A percentile compares a stretch with the other conserved stretches of the same genome.
These are phyloP conservation scores for Viola odorata DNA, from an alignment of 345 rosid genomes.

Conservation along the genomic window DNA sequence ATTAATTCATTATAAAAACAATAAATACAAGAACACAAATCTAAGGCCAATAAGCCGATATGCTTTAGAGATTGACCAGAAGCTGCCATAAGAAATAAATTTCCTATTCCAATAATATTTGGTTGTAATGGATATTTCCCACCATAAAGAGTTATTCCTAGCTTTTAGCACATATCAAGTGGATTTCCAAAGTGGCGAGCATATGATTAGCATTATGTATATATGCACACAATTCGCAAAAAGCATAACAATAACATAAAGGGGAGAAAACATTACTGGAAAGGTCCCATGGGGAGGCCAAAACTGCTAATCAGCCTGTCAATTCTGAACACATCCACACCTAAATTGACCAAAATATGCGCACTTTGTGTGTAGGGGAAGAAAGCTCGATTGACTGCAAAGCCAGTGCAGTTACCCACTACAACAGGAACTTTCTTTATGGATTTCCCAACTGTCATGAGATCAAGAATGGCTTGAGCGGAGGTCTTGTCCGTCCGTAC, in stretches of 20 bases:
- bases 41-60: neutral
- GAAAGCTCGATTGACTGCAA: constrained; percentile 89
- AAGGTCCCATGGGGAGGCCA: constrained; percentile 94
- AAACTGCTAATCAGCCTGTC: constrained; percentile 69
- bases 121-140: too few species aligned
- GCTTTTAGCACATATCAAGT: too few species aligned
- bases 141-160: too few species aligned
- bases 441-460: constrained; percentile 72
- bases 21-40: neutral
- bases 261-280: constrained; percentile 61
- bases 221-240: neutral
- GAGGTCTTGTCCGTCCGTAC: constrained; percentile 78
- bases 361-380: constrained; percentile 80
- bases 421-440: constrained; percentile 95
- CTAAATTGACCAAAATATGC: constrained; percentile 60
- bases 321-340: constrained; percentile 87
- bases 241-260: constrained; percentile 6
- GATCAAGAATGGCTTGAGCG: constrained; percentile 84
- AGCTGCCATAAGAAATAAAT: too few species aligned
- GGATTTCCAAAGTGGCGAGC: too few species aligned
- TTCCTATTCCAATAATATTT: too few species aligned
- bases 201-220: neutral
- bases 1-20: too few species aligned
- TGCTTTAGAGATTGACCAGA: neutral
- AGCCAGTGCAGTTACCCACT: constrained; percentile 92